Evolutionary conservation across 1,284 basidiomycete genomes (phyloP).

Genomic region (Spongiforma sp.): DNA sequence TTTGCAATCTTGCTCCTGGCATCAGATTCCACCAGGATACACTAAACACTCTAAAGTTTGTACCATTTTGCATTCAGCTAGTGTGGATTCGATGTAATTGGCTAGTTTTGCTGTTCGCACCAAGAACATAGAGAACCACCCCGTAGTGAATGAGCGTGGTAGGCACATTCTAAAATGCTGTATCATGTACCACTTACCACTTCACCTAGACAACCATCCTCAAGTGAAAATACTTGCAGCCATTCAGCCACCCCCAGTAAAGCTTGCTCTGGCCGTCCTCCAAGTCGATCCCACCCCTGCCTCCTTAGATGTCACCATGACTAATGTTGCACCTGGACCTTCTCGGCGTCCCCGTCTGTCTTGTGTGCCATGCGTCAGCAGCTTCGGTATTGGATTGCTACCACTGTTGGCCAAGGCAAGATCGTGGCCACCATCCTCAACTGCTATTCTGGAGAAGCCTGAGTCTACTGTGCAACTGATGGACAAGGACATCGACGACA

Average conservation of each 20-base stretch:
- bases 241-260: slow-evolving; percentile 51
- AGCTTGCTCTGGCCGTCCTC: slow-evolving; percentile 49
- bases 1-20: slow-evolving; percentile 85
- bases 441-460: slow-evolving; percentile 23
- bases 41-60: slow-evolving; percentile 82
- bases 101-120: slow-evolving; percentile 77
- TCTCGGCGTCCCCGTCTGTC: slow-evolving; percentile 42
- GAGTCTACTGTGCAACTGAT: slow-evolving; percentile 47
- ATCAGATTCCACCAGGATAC: slow-evolving; percentile 81
- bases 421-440: slow-evolving; percentile 24
- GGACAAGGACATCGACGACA: slow-evolving; percentile 73
- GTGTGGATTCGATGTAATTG: background rate
- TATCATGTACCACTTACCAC: background rate
- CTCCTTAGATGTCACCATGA: slow-evolving; percentile 16
- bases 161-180: slow-evolving; percentile 22
- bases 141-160: slow-evolving; percentile 76
- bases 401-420: slow-evolving; percentile 27
- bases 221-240: slow-evolving; percentile 63
- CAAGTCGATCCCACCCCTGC: slow-evolving; percentile 31
- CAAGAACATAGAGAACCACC: slow-evolving; percentile 81
- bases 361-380: slow-evolving; percentile 39
- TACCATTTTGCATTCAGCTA: slow-evolving; percentile 12
- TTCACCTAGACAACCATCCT: slow-evolving; percentile 55
- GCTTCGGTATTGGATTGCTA: slow-evolving; percentile 29
- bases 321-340: slow-evolving; percentile 19